Conservation (phyloP, 148 eudicot species). For the Dysphania ambrosioides region DNA sequence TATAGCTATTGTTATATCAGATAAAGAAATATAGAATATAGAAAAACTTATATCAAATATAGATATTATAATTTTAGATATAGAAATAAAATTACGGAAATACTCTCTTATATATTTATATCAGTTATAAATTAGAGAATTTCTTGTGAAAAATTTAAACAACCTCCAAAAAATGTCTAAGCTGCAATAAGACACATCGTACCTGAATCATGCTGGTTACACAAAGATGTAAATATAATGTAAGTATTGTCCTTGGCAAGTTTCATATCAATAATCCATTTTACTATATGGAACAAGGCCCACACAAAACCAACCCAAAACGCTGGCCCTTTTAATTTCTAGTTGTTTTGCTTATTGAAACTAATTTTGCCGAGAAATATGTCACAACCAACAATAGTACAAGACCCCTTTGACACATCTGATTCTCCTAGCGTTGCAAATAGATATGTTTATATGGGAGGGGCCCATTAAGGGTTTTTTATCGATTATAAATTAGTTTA, state of each 20-base stretch:
- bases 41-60: no score
- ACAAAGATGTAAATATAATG: not conserved
- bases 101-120: not conserved
- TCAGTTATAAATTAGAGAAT: no score
- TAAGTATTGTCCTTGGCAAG: not conserved
- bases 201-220: not conserved
- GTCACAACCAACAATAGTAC: conserved; percentile 15
- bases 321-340: not conserved
- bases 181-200: no score
- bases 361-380: conserved; percentile 7
- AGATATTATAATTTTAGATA: no score
- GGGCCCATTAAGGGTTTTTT: no score
- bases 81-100: no score
- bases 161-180: no score
- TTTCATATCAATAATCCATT: conserved; percentile 1
- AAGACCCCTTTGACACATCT: not conserved
- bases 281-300: not conserved
- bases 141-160: no score
- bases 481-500: no score
- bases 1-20: no score
- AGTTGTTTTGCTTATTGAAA: not conserved
- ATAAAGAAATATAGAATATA: no score
- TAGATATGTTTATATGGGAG: no score
- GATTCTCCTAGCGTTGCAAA: not conserved
- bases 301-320: not conserved